phyloP scores from a whole-genome alignment of 805 yeast species.

The Candida piceae region DNA sequence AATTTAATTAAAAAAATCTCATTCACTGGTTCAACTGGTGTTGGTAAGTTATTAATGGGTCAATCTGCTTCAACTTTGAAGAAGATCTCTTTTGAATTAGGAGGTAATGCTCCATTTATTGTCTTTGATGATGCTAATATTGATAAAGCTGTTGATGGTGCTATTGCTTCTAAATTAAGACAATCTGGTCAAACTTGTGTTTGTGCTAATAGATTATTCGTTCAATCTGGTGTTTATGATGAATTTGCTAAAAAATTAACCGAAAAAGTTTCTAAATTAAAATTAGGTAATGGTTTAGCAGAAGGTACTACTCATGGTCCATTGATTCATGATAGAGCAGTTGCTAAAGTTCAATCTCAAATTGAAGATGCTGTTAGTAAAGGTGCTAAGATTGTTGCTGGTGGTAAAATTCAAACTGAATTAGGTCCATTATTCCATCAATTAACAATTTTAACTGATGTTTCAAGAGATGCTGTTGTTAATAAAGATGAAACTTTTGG shows the following conservation, averaged over 20 bases:
- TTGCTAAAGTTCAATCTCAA: constrained; percentile 56
- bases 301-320: constrained; percentile 71
- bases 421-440: constrained; percentile 63
- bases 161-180: constrained; percentile 64
- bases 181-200: constrained; percentile 81
- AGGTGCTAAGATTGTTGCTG: constrained; percentile 61
- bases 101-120: constrained; percentile 78
- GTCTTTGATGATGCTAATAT: constrained; percentile 71
- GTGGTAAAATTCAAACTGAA: constrained; percentile 51
- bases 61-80: constrained; percentile 61
- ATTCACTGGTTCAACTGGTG: constrained; percentile 74
- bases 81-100: constrained; percentile 68
- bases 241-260: constrained; percentile 48
- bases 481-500: constrained; percentile 77
- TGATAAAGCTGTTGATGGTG: constrained; percentile 61
- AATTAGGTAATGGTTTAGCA: constrained; percentile 60
- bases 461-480: constrained; percentile 51
- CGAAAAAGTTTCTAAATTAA: constrained; percentile 39
- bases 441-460: constrained; percentile 62
- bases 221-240: constrained; percentile 63
- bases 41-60: constrained; percentile 61
- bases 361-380: constrained; percentile 59
- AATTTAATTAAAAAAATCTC: constrained; percentile 59
- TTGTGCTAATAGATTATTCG: constrained; percentile 67
- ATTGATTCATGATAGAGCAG: constrained; percentile 57